phyloP scores from a whole-genome alignment of 129 eudicot genomes.

The Ambrosia artemisiifolia region DNA sequence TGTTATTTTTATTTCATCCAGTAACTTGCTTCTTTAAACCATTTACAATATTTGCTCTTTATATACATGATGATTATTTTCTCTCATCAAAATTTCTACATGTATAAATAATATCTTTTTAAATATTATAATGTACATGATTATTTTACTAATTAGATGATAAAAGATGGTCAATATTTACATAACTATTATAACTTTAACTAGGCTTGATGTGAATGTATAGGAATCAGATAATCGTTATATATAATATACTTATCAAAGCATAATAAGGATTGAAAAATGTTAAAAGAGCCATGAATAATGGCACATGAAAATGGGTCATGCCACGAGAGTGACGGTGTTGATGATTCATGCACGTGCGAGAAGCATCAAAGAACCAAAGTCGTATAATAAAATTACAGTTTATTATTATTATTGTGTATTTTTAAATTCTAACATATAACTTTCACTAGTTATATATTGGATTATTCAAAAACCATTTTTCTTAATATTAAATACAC shows the following conservation, averaged over 20 bases:
- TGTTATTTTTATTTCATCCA: too few species aligned
- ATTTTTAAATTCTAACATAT: too few species aligned
- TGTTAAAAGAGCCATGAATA: constrained; percentile 25
- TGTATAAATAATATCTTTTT: neutral
- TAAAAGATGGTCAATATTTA: neutral
- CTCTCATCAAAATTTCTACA: neutral
- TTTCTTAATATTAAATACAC: too few species aligned
- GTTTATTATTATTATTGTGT: neutral
- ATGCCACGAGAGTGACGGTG: constrained; percentile 30
- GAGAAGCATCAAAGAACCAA: constrained; percentile 25
- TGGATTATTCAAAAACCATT: too few species aligned
- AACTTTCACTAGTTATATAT: too few species aligned
- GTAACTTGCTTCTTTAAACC: too few species aligned
- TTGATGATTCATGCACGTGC: constrained; percentile 21
- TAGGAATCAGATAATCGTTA: neutral
- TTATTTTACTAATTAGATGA: neutral
- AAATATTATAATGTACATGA: neutral
- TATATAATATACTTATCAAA: neutral
- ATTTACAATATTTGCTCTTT: too few species aligned
- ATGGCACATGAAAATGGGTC: constrained; percentile 28
- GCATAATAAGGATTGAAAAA: neutral
- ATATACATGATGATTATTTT: too few species aligned
- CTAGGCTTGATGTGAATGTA: neutral
- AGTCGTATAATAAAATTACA: neutral
- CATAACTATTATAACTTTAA: neutral